phyloP scores from a whole-genome alignment of 192 early-diverging fungal species.

The Piromyces sp. region DNA sequence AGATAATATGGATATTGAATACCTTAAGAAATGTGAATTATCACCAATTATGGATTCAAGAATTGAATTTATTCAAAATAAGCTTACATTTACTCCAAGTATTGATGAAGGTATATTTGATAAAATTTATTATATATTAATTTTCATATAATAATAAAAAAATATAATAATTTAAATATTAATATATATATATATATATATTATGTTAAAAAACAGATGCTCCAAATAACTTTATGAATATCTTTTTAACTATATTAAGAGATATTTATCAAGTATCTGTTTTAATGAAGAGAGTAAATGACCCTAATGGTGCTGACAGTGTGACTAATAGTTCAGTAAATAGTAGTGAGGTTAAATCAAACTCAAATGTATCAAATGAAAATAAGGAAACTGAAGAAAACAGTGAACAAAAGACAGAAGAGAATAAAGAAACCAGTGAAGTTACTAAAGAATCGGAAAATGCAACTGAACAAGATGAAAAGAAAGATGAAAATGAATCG shows the following conservation, averaged over 20 bases:
- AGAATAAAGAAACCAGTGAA: background rate
- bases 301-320: background rate
- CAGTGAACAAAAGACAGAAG: background rate
- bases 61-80: slow-evolving; percentile 34
- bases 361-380: background rate
- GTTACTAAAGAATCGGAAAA: background rate
- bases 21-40: slow-evolving; percentile 16
- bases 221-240: slow-evolving; percentile 14
- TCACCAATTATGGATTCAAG: slow-evolving; percentile 38
- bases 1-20: slow-evolving; percentile 34
- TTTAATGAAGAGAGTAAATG: slow-evolving; percentile 29
- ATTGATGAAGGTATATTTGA: slow-evolving; percentile 31
- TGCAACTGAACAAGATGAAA: background rate
- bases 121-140: no score
- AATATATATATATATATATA: no score
- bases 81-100: slow-evolving; percentile 32
- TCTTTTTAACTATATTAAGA: slow-evolving; percentile 27
- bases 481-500: slow-evolving; percentile 1
- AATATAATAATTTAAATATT: background rate
- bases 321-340: background rate
- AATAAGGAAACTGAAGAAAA: background rate
- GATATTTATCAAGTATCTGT: slow-evolving; percentile 36
- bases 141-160: no score
- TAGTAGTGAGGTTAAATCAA: background rate
- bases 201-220: slow-evolving; percentile 11